A percentile compares a stretch with the other conserved stretches of the same genome.
Conservation (phyloP, 768 basidiomycete species). For the Russula ochroleuca region DNA sequence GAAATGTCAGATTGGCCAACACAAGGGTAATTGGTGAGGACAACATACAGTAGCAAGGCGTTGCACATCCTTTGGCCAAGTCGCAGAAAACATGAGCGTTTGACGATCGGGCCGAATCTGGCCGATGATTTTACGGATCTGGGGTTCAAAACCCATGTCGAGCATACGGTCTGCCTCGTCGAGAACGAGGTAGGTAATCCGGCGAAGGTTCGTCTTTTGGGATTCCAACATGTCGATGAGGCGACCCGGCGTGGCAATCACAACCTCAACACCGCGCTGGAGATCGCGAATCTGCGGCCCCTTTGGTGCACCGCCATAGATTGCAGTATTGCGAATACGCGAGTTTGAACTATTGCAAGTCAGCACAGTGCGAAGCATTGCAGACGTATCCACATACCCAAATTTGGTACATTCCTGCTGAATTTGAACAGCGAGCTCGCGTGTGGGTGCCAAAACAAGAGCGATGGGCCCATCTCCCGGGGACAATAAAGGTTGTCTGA, state of each 20-base stretch:
- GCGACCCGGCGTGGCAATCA: conserved; percentile 99
- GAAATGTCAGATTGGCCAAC: neutral
- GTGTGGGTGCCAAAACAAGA: conserved; percentile 92
- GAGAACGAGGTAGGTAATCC: conserved; percentile 97
- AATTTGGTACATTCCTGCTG: conserved; percentile 99
- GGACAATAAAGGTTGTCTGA: conserved; percentile 83
- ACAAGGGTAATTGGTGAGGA: conserved; percentile 3
- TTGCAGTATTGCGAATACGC: conserved; percentile 95
- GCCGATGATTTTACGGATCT: conserved; percentile 95
- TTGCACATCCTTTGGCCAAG: conserved; percentile 99
- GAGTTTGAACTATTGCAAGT: conserved; percentile 65
- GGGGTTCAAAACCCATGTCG: conserved; percentile 99
- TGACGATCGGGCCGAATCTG: conserved; percentile 98
- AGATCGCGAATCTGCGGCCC: conserved; percentile 98
- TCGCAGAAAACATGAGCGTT: conserved; percentile 98
- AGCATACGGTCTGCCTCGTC: conserved; percentile 99
- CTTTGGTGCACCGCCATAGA: conserved; percentile 98
- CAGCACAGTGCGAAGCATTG: conserved; percentile 14
- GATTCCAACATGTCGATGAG: conserved; percentile 98
- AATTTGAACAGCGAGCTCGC: conserved; percentile 97
- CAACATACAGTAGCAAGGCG: conserved; percentile 77
- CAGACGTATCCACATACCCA: conserved; percentile 50
- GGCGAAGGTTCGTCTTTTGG: conserved; percentile 92
- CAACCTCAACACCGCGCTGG: conserved; percentile 94
- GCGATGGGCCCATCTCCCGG: conserved; percentile 98